phyloP scores from a whole-genome alignment of 1,284 basidiomycete genomes.

The Melampsora occidentalis region DNA sequence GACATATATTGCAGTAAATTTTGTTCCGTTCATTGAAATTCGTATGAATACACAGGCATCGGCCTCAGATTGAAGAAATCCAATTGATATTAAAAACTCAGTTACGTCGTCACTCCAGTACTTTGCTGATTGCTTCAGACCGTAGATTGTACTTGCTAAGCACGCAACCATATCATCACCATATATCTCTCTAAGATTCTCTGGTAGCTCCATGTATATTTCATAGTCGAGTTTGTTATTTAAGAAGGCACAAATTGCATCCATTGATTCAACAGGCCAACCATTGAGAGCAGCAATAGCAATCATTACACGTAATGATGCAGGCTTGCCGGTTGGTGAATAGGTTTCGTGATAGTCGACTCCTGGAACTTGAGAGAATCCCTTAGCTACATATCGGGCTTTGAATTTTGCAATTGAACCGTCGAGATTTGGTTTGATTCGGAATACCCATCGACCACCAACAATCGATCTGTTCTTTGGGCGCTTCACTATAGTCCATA shows the following conservation, averaged over 20 bases:
- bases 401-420: no score
- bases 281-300: conserved; percentile 31
- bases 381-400: conserved; percentile 44
- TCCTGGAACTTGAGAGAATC: conserved; percentile 41
- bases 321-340: conserved; percentile 31
- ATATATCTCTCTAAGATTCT: not conserved
- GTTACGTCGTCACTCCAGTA: not conserved
- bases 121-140: not conserved
- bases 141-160: not conserved
- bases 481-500: not conserved
- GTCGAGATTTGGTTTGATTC: conserved; percentile 13
- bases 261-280: conserved; percentile 31
- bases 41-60: not conserved
- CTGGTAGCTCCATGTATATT: not conserved
- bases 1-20: not conserved
- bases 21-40: not conserved
- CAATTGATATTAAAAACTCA: not conserved
- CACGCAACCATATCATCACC: not conserved
- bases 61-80: not conserved
- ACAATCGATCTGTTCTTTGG: not conserved
- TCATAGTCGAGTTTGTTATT: conserved; percentile 26
- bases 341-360: conserved; percentile 42
- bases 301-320: conserved; percentile 30
- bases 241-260: conserved; percentile 44
- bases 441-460: conserved; percentile 30